Conservation (phyloP, 176 grass and related monocot species). For the Stipa capillata region DNA sequence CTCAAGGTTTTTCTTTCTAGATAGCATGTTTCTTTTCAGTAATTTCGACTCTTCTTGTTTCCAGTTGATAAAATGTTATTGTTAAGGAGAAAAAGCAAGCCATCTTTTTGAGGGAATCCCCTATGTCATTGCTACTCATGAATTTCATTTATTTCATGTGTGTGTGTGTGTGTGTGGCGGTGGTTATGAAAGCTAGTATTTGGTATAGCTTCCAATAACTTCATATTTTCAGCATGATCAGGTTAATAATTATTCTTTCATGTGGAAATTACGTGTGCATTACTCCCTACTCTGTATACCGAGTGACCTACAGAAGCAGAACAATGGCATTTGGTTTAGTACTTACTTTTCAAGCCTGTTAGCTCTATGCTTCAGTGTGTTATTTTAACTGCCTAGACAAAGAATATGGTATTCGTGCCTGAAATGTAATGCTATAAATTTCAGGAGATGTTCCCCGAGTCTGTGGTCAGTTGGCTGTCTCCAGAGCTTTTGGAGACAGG, state of each 20-base stretch:
- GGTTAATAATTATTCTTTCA: not conserved
- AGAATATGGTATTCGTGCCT: not conserved
- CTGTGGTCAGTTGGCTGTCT: slow-evolving; percentile 74
- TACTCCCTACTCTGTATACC: not conserved
- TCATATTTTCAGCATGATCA: not conserved
- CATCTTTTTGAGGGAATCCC: not conserved
- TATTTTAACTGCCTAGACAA: not conserved
- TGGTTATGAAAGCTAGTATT: not conserved
- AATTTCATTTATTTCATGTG: not conserved
- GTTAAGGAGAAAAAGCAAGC: not conserved
- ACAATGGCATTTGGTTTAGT: not conserved
- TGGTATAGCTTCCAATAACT: not conserved
- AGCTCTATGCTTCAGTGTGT: not conserved
- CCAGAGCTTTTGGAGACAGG: slow-evolving; percentile 74
- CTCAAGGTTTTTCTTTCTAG: too few species aligned
- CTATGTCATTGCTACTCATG: not conserved
- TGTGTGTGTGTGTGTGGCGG: too few species aligned
- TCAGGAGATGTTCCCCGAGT: slow-evolving; percentile 88
- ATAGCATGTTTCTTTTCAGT: too few species aligned
- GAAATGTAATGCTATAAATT: slow-evolving; percentile 17
- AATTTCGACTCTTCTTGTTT: not conserved
- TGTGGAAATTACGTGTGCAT: not conserved
- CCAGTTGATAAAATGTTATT: not conserved
- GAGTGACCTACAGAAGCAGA: not conserved
- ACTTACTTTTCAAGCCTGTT: not conserved